Percentiles rank a stretch among this genome's conserved stretches.
Evolutionary conservation across 805 yeast species (phyloP).

Genomic region (Candida glaebosa): DNA sequence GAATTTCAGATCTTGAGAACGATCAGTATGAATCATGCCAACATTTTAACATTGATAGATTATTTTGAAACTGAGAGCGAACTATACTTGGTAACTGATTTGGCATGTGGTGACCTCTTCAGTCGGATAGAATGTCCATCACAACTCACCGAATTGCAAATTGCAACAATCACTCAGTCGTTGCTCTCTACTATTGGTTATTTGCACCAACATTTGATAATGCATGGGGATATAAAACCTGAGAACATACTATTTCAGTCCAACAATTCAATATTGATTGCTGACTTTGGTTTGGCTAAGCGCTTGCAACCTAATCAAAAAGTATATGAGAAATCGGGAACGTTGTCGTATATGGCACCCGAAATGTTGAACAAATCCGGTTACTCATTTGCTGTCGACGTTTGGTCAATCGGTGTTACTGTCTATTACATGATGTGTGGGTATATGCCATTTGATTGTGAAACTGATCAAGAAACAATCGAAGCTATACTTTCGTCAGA

Average conservation of each 20-base stretch:
- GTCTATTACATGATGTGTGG: slow-evolving; percentile 70
- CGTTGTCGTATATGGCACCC: slow-evolving; percentile 75
- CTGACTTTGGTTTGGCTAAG: slow-evolving; percentile 66
- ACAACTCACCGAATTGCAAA: slow-evolving; percentile 44
- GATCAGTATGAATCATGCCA: slow-evolving; percentile 47
- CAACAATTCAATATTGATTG: slow-evolving; percentile 41
- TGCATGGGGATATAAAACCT: slow-evolving; percentile 72
- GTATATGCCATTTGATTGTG: slow-evolving; percentile 76
- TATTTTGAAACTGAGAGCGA: slow-evolving; percentile 64
- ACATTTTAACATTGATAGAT: slow-evolving; percentile 61
- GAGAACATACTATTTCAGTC: slow-evolving; percentile 58
- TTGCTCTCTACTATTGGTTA: slow-evolving; percentile 54
- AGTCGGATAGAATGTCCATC: slow-evolving; percentile 50
- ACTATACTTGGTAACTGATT: slow-evolving; percentile 57
- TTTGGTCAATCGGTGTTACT: slow-evolving; percentile 76
- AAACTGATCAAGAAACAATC: slow-evolving; percentile 62
- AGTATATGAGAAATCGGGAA: slow-evolving; percentile 56
- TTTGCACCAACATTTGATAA: slow-evolving; percentile 55
- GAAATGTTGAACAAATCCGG: slow-evolving; percentile 52
- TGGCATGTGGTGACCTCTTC: slow-evolving; percentile 66
- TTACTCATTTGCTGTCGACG: slow-evolving; percentile 61
- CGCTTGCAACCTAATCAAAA: slow-evolving; percentile 32
- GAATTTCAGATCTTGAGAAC: slow-evolving; percentile 57
- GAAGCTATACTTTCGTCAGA: slow-evolving; percentile 60
- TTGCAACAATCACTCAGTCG: slow-evolving; percentile 46